phyloP scores from a whole-genome alignment of 108 stramenopile species.

The Aureococcus anophagefferens region DNA sequence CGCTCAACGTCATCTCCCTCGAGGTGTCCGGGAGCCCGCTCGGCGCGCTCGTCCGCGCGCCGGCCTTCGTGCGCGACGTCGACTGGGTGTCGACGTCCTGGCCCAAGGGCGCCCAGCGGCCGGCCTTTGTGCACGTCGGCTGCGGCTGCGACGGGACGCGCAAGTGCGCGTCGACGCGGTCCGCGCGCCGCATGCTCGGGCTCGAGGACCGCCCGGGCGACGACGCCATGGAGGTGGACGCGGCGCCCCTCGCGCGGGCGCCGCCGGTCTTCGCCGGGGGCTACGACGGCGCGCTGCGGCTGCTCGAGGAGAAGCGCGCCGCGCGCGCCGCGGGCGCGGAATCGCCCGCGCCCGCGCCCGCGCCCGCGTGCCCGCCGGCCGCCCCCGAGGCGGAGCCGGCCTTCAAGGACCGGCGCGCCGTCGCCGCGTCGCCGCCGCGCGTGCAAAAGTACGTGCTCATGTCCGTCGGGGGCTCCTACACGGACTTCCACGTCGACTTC shows the following conservation, averaged over 20 bases:
- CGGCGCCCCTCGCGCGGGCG: no score
- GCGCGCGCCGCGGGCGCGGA: no score
- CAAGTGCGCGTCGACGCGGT: background rate
- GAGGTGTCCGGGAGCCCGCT: slow-evolving; percentile 51
- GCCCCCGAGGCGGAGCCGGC: no score
- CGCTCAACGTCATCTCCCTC: slow-evolving; percentile 60
- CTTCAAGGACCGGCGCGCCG: no score
- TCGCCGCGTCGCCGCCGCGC: background rate
- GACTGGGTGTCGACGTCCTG: slow-evolving; percentile 70
- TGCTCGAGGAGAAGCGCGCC: no score
- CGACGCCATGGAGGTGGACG: background rate
- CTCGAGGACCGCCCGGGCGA: background rate
- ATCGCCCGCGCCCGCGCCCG: no score
- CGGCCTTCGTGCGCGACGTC: slow-evolving; percentile 59
- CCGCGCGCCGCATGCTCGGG: background rate
- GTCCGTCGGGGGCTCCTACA: slow-evolving; percentile 37
- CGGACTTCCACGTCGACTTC: slow-evolving; percentile 51
- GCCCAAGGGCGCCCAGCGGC: slow-evolving; percentile 25
- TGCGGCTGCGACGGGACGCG: background rate
- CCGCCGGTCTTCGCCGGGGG: no score
- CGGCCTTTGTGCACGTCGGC: background rate
- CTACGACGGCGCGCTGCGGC: no score
- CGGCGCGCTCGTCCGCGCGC: slow-evolving; percentile 31
- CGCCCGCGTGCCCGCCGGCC: no score
- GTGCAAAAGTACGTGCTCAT: slow-evolving; percentile 42